These are phyloP conservation scores for Scedosporium aurantiacum DNA, from an alignment of 2,329 filamentous ascomycete species.

Conservation along the genomic window DNA sequence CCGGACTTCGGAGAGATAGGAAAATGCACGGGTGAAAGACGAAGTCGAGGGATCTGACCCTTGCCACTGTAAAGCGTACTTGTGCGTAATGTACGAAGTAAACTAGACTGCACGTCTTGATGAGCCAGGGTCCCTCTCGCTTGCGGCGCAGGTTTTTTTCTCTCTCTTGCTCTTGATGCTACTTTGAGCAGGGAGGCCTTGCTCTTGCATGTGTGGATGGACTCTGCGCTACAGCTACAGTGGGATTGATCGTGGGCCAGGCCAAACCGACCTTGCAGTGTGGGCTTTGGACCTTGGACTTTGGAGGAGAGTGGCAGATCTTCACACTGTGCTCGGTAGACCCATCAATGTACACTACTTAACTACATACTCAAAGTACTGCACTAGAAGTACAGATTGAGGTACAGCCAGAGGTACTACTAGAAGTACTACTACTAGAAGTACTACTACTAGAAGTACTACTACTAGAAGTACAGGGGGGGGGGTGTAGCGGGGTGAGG, in stretches of 20 bases:
- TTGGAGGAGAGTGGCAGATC: not conserved
- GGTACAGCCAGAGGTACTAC: too few species aligned
- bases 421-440: too few species aligned
- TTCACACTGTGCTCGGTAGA: not conserved
- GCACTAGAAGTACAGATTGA: too few species aligned
- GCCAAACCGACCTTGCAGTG: not conserved
- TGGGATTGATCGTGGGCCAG: not conserved
- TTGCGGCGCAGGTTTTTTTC: not conserved
- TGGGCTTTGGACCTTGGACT: too few species aligned
- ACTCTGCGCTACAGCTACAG: not conserved
- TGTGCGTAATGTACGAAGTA: too few species aligned
- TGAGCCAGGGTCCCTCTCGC: slow-evolving; percentile 3
- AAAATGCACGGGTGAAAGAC: not conserved
- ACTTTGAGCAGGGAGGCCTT: slow-evolving; percentile 3
- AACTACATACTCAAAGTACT: too few species aligned
- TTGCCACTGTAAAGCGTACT: not conserved
- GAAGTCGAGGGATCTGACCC: not conserved
- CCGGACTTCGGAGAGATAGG: not conserved
- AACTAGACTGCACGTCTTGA: not conserved
- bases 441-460: too few species aligned
- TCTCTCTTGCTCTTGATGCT: not conserved
- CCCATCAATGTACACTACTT: too few species aligned
- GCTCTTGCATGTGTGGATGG: not conserved
- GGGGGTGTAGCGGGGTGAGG: too few species aligned
- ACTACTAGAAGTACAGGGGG: too few species aligned